Evolutionary conservation across 2,329 filamentous ascomycete genomes (phyloP).

Genomic region (Leptosphaerulina australis): DNA sequence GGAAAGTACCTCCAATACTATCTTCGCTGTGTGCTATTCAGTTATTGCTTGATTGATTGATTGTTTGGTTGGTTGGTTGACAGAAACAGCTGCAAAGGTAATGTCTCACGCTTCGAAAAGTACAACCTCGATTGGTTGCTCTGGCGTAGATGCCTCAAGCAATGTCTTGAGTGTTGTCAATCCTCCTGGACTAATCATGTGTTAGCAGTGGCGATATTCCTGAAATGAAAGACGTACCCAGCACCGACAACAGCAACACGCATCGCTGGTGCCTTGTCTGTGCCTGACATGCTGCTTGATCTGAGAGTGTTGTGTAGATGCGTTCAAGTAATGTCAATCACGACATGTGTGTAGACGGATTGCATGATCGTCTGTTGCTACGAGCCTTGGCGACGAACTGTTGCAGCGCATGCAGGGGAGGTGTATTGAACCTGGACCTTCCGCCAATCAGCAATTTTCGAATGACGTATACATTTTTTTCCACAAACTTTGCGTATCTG

Average conservation of each 20-base stretch:
- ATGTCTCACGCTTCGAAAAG: slow-evolving; percentile 52
- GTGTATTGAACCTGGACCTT: background rate
- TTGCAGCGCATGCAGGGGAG: slow-evolving; percentile 2
- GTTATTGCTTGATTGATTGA: background rate
- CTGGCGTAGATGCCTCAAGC: slow-evolving; percentile 38
- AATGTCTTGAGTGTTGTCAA: slow-evolving; percentile 40
- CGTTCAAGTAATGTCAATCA: background rate
- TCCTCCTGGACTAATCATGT: slow-evolving; percentile 32
- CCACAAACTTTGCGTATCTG: too few species aligned
- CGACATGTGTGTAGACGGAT: background rate
- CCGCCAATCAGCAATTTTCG: slow-evolving; percentile 2
- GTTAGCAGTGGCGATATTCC: background rate
- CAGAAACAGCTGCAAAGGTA: too few species aligned
- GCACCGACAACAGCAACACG: slow-evolving; percentile 39
- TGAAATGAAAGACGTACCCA: slow-evolving; percentile 31
- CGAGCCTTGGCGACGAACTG: background rate
- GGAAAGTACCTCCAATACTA: slow-evolving; percentile 57
- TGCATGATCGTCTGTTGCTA: background rate
- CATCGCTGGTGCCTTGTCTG: slow-evolving; percentile 28
- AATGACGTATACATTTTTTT: slow-evolving; percentile 1
- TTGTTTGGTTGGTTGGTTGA: too few species aligned
- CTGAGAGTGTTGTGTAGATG: too few species aligned
- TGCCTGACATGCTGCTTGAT: slow-evolving; percentile 11
- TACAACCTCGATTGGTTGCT: slow-evolving; percentile 49
- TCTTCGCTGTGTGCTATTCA: slow-evolving; percentile 36